phyloP scores from a whole-genome alignment of 1,139 yeast species.

The Candida sp. region DNA sequence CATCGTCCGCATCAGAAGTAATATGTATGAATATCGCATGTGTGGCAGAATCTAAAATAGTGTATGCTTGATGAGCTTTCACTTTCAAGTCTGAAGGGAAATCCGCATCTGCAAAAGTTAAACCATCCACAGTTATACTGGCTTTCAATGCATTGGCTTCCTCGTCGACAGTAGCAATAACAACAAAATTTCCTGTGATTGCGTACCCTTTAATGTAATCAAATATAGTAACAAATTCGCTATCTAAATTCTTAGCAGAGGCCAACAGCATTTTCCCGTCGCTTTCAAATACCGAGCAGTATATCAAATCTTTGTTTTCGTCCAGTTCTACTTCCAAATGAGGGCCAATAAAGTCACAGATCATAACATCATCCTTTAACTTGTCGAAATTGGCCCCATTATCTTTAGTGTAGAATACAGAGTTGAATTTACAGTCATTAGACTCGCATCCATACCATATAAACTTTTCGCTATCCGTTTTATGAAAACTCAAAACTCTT shows the following conservation, averaged over 20 bases:
- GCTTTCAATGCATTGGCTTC: constrained; percentile 51
- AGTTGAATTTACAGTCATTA: constrained; percentile 41
- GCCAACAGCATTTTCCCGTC: constrained; percentile 20
- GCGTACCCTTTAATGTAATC: constrained; percentile 39
- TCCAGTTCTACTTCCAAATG: constrained; percentile 30
- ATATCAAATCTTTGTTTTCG: constrained; percentile 49
- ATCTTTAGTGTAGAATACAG: constrained; percentile 57
- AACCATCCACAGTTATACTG: constrained; percentile 80
- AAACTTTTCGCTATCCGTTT: constrained; percentile 50
- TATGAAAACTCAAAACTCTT: constrained; percentile 48
- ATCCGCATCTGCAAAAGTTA: constrained; percentile 69
- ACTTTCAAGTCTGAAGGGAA: constrained; percentile 72
- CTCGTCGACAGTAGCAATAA: constrained; percentile 67
- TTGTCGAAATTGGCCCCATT: constrained; percentile 61
- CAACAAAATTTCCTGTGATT: constrained; percentile 53
- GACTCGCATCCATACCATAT: constrained; percentile 67
- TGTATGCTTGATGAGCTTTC: constrained; percentile 73
- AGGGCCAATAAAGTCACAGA: constrained; percentile 69
- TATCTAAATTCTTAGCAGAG: constrained; percentile 25
- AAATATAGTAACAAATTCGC: constrained; percentile 17
- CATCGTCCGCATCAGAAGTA: constrained; percentile 53
- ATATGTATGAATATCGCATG: constrained; percentile 82
- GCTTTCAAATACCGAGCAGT: constrained; percentile 50
- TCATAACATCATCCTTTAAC: constrained; percentile 46
- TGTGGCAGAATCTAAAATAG: constrained; percentile 73